A percentile compares a stretch with the other conserved stretches of the same genome.
Conservation (phyloP, 78 protist genomes). For the Mastigamoeba balamuthi region DNA sequence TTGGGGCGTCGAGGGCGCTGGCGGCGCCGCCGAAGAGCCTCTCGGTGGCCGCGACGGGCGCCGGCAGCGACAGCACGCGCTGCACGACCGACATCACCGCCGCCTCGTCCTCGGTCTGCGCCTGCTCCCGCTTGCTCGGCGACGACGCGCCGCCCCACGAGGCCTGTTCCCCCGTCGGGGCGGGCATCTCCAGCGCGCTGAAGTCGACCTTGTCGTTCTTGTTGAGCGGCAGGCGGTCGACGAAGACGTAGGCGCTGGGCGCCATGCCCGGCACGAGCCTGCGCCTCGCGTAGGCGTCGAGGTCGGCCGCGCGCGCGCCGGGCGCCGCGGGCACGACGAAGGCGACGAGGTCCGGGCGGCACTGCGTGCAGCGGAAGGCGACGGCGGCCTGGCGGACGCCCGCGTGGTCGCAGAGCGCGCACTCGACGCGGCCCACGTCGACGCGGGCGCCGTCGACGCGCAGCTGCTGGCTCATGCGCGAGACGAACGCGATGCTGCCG, state of each 20-base stretch:
- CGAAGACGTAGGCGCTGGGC: neutral
- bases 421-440: slow-evolving; percentile 9
- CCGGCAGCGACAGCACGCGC: too few relatives aligned
- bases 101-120: too few relatives aligned
- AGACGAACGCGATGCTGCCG: slow-evolving; percentile 9
- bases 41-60: too few relatives aligned
- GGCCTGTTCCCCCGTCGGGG: neutral
- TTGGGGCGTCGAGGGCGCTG: too few relatives aligned
- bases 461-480: slow-evolving; percentile 3
- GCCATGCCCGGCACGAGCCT: slow-evolving; percentile 29
- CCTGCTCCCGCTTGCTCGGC: too few relatives aligned
- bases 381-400: neutral
- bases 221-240: slow-evolving; percentile 21
- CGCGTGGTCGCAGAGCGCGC: neutral
- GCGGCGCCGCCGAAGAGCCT: too few relatives aligned
- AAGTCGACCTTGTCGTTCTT: slow-evolving; percentile 28
- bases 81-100: too few relatives aligned
- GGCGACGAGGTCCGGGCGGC: neutral
- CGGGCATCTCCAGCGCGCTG: neutral
- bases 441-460: neutral
- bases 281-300: neutral
- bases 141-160: neutral
- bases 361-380: neutral
- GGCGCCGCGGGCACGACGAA: neutral
- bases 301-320: too few relatives aligned